These are phyloP conservation scores for Oxyria digyna DNA, from an alignment of 148 eudicot genomes.

Conservation along the genomic window DNA sequence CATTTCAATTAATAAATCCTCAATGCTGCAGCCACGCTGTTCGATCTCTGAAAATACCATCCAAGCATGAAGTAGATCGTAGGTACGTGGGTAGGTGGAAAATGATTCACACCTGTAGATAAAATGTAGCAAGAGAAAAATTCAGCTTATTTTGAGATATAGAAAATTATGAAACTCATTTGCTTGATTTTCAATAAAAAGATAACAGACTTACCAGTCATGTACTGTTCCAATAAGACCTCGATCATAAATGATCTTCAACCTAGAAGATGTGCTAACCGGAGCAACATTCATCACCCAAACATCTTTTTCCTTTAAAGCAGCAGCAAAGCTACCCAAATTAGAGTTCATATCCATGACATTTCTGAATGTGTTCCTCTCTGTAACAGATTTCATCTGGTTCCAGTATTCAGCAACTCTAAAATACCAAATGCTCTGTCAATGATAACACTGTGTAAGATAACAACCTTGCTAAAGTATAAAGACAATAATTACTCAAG, in stretches of 20 bases:
- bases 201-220: conserved; percentile 33
- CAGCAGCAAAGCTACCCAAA: conserved; percentile 68
- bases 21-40: conserved; percentile 46
- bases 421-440: conserved; percentile 50
- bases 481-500: neutral
- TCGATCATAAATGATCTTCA: conserved; percentile 63
- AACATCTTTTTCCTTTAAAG: conserved; percentile 52
- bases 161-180: neutral
- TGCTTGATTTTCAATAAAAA: neutral
- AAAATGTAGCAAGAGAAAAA: neutral
- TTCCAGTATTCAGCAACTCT: conserved; percentile 66
- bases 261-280: conserved; percentile 25
- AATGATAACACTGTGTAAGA: conserved; percentile 8
- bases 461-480: neutral
- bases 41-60: conserved; percentile 43
- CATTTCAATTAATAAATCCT: conserved; percentile 65
- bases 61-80: conserved; percentile 74
- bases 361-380: conserved; percentile 42
- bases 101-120: conserved; percentile 62
- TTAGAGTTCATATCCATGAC: conserved; percentile 78
- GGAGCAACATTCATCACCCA: conserved; percentile 89
- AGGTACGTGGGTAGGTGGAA: conserved; percentile 76
- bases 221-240: conserved; percentile 72
- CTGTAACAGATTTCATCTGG: conserved; percentile 49
- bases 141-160: neutral